Evolutionary conservation across 345 rosid genomes (phyloP).

Genomic region (Aethionema arabicum): DNA sequence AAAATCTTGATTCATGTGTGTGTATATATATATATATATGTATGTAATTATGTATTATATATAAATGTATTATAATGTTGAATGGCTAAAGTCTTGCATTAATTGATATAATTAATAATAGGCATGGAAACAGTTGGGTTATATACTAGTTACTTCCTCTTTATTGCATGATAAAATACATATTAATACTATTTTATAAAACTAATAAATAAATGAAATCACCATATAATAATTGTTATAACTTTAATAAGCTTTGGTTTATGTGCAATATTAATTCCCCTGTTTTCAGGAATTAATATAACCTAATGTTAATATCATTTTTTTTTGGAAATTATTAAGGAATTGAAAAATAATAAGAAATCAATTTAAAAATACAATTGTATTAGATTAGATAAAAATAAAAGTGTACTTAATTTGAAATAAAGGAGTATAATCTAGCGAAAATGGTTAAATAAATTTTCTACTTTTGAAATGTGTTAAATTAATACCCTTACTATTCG

Average conservation of each 20-base stretch:
- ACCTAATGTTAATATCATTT: too few relatives aligned
- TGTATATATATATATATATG: not conserved
- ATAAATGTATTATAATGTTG: conserved; percentile 18
- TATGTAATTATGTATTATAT: not conserved
- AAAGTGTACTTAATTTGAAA: too few relatives aligned
- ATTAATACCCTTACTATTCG: too few relatives aligned
- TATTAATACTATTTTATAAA: not conserved
- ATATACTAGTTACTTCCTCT: conserved; percentile 32
- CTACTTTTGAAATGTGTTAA: too few relatives aligned
- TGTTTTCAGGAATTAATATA: not conserved
- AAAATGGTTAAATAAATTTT: too few relatives aligned
- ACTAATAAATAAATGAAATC: not conserved
- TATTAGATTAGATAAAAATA: too few relatives aligned
- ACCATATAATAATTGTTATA: conserved; percentile 9
- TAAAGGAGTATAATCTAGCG: too few relatives aligned
- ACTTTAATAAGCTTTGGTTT: conserved; percentile 26
- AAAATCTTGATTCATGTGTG: conserved; percentile 29
- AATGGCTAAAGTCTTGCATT: conserved; percentile 34
- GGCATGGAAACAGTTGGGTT: conserved; percentile 36
- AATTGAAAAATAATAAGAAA: too few relatives aligned
- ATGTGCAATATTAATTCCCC: conserved; percentile 20
- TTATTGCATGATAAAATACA: conserved; percentile 30
- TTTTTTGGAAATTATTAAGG: too few relatives aligned
- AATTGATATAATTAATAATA: conserved; percentile 31
- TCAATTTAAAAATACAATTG: too few relatives aligned